Evolutionary conservation across 2,329 filamentous ascomycete genomes (phyloP), one percentile per base, ranked within the genome.

Genomic region (Elsinoe arachidis): DNA sequence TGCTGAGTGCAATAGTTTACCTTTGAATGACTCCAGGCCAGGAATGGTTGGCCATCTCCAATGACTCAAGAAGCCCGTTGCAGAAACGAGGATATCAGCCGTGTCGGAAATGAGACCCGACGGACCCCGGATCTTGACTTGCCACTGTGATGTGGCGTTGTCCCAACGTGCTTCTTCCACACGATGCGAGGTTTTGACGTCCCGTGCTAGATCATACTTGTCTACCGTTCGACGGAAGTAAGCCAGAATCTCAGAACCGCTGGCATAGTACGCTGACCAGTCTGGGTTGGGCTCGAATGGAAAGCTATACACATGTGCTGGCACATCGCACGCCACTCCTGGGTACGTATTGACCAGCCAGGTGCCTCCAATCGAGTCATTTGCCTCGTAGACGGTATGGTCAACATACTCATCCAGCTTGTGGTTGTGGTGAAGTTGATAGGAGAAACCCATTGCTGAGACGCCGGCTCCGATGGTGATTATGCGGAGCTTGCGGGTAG

Each of bases 301-400:
- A 23, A 71, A 67, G 33, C 59, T 60, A 47, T 66, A 65, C 4
- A 62, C 59, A 15, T 59, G 49, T n/a, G 56, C 56, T n/a, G 56
- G 56, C 2, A 58, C 47, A 15, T 56, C 54, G 56, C 67, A 74
- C 14, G 65, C 67, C 14, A 74, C 72, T 4, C 74, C 74, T 0
- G 72, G 73, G 58, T 74, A 75, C 1, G 64, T 64, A 49, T 76
- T 76, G 47, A 72, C 73, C 3, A 72, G 62, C 64, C 64, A 65
- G 0, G 73, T 75, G 4, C 73, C 73, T 6, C 73, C 74, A 17
- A 76, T 60, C 15, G 70, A 68, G 7, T 65, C 51, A 21, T 55
- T 67, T 59, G 72, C 70, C 61, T 78, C 75, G 56, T 75, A 77
- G 54, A 78, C 73, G 0, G 69, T 65, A 46, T 72, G 66, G 4